phyloP scores from a whole-genome alignment of 371 early-diverging fungal species.

The Syncephalastrum racemosum region DNA sequence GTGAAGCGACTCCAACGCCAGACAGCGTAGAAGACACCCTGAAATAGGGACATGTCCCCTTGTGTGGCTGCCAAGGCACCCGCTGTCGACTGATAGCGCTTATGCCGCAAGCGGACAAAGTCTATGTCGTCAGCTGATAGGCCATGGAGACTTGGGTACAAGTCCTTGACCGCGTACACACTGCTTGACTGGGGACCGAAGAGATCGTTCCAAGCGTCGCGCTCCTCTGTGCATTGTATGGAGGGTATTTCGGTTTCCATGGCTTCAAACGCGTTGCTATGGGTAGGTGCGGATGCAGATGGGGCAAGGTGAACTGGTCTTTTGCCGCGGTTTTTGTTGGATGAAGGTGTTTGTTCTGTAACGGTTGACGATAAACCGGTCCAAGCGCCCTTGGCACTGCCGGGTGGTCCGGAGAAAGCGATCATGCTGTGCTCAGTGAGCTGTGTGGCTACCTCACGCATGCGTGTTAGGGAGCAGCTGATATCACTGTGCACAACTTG shows the following conservation, averaged over 20 bases:
- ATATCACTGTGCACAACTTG: not conserved
- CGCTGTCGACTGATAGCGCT: too few relatives aligned
- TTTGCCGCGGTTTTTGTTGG: too few relatives aligned
- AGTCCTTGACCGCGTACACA: constrained; percentile 9
- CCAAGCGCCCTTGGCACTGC: constrained; percentile 1
- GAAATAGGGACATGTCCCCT: constrained; percentile 6
- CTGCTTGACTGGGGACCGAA: constrained; percentile 2
- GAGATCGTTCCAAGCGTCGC: constrained; percentile 3
- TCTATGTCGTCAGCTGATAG: too few relatives aligned
- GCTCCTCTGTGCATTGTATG: not conserved
- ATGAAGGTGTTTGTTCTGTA: too few relatives aligned
- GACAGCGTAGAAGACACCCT: constrained; percentile 28
- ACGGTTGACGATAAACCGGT: too few relatives aligned
- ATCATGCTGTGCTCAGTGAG: constrained; percentile 2
- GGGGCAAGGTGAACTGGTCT: too few relatives aligned
- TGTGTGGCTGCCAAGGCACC: too few relatives aligned
- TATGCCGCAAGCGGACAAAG: too few relatives aligned
- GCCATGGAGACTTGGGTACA: constrained; percentile 6
- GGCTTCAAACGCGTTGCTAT: too few relatives aligned
- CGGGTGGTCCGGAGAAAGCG: constrained; percentile 8
- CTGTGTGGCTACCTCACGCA: not conserved
- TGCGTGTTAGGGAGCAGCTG: too few relatives aligned
- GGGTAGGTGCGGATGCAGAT: too few relatives aligned
- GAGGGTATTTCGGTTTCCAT: too few relatives aligned
- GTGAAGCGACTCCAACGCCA: constrained; percentile 58